Evolutionary conservation across 2,329 filamentous ascomycete genomes (phyloP), one percentile per base, ranked within the genome.

Genomic region (Trichoderma sp.): DNA sequence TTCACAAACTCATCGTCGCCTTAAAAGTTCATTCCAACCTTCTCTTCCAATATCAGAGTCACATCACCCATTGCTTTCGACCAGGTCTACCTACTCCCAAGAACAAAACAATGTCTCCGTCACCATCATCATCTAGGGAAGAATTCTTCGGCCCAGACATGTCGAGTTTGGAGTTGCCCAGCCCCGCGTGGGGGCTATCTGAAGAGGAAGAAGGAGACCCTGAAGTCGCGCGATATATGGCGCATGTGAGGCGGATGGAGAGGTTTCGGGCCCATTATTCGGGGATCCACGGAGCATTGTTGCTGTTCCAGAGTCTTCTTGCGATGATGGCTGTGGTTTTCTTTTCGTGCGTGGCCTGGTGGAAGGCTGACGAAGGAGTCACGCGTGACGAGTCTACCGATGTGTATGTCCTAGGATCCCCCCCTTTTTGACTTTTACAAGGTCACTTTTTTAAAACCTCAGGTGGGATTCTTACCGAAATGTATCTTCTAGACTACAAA

Each of bases 311-410:
- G 68, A 74, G 73, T 62, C 27, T 69, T 2, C 73, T 73, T 10
- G 71, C 75, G n/a, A 49, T 77, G 40, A 69, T 52, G 0, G 72
- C 78, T 21, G 73, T 77, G 27, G 72, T 75, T 13, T 72, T 74
- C 13, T 60, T 79, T 29, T 71, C 75, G 35, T 77, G 75, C 67
- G 71, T 76, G 43, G 73, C 74, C 2, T 68, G 78, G 19, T 76
- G 73, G 73, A 71, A 72, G 68, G 69, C 69, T 0, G 55, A 55
- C 11, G 73, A 74, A 3, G 43, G 68, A 0, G 75, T 10, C 71
- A 72, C 6, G 70, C 69, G 4, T 75, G 77, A 52, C 75, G 73
- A 58, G 7, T 70, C 72, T 6, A 76, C 76, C 75, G 77, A 33
- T 60, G 14, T 49, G 62, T 66, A 35, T 27, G 29, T 19, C 5